Evolutionary conservation across 1,139 yeast genomes (phyloP).

Genomic region (Spencermartinsiella ligniputridi): DNA sequence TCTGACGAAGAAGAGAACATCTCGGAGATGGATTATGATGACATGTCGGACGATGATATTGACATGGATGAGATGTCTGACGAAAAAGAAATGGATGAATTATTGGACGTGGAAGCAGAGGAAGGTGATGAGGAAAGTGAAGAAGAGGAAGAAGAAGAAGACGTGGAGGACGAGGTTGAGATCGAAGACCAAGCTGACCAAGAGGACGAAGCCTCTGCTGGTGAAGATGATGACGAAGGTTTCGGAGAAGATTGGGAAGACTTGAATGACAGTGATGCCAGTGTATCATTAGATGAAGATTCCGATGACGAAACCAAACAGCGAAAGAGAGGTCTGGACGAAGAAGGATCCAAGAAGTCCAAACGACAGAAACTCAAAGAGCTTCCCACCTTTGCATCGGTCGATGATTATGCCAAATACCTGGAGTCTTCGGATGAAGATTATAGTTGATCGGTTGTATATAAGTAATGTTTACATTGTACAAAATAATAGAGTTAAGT

Average conservation of each 20-base stretch:
- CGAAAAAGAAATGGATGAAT: constrained; percentile 28
- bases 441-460: not conserved
- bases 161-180: constrained; percentile 29
- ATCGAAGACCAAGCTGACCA: not conserved
- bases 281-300: constrained; percentile 19
- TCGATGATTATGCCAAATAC: constrained; percentile 79
- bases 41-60: constrained; percentile 30
- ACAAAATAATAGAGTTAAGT: too few relatives aligned
- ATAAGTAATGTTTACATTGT: too few relatives aligned
- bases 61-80: constrained; percentile 28
- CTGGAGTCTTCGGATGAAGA: constrained; percentile 40
- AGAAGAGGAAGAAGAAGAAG: constrained; percentile 18
- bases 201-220: constrained; percentile 8
- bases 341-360: constrained; percentile 40
- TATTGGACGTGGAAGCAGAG: constrained; percentile 25
- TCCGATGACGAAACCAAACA: constrained; percentile 24
- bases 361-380: constrained; percentile 61
- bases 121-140: constrained; percentile 25
- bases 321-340: constrained; percentile 21
- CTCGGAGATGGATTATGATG: constrained; percentile 49
- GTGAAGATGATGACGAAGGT: constrained; percentile 32
- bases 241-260: constrained; percentile 31
- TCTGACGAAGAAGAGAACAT: constrained; percentile 41
- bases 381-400: constrained; percentile 85
- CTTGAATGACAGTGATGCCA: constrained; percentile 17